Evolutionary conservation across 495 filamentous ascomycete genomes (phyloP), one percentile per base, ranked within the genome.

Genomic region (Aspergillus bertholletiae): DNA sequence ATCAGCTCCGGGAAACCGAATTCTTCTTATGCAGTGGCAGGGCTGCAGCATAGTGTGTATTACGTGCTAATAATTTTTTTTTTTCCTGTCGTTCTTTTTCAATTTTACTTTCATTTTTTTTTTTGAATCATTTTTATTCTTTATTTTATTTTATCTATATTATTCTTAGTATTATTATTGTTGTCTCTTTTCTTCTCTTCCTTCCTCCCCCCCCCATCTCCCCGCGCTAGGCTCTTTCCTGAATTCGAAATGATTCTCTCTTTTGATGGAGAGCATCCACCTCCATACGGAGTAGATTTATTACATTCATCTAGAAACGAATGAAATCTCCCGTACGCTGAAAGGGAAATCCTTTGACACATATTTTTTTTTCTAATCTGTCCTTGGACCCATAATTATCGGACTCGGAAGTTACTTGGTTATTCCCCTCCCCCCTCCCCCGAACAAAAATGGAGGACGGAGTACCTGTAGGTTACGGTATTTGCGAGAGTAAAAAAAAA

Each of bases 1-100:
- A 58, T 63, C 48, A 59, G 49, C 45, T 51, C 26, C 40, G 32
- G 47, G 22, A 41, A 49, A 37, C 24, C 35, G 21, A 47, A 45
- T 47, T 24, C 45, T 57, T 46, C 54, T 56, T 45, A 53, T 63
- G 61, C 51, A 55, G 37, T 57, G 51, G 51, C 61, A 57, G 57
- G 56, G 53, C 60, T 60, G 57, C 54, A 57, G 55, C 39, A 32
- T 44, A 22, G 49, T 48, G 52, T 37, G 34, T 51, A 52, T 49
- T 43, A 43, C 39, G 18, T 43, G 39, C 39, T 28, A n/a, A 22
- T 12, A 13, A 4, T 34, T 15, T 35, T 20, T 32, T 18, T 26
- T 48, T 5, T 34, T 49, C 22, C 35, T 49, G 2, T 49, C 22
- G 18, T 34, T 20, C 22, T 34, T 18, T 49, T 22, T 49, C 6